Evolutionary conservation across 768 basidiomycete species (phyloP).

Genomic region (Gymnopilus dilepis): DNA sequence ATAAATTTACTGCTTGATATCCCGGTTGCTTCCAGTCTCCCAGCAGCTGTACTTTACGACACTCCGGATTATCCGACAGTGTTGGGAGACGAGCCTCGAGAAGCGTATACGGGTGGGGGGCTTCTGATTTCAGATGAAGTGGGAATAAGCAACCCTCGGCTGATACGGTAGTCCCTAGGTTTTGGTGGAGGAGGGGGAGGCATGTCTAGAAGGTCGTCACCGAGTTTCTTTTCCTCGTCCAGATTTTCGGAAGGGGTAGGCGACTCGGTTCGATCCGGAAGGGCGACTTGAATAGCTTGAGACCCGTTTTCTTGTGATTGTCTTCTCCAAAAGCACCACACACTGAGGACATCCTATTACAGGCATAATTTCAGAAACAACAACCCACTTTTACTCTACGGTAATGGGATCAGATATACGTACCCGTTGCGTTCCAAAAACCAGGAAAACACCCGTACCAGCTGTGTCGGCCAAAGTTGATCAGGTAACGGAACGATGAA

Average conservation of each 20-base stretch:
- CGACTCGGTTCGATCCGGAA: not conserved
- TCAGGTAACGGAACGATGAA: too few species aligned
- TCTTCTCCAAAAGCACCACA: slow-evolving; percentile 39
- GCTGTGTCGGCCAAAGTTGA: slow-evolving; percentile 24
- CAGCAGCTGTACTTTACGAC: not conserved
- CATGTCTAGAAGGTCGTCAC: not conserved
- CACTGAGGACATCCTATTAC: slow-evolving; percentile 36
- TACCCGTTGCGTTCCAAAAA: slow-evolving; percentile 43
- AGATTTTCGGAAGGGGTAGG: not conserved
- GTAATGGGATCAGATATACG: slow-evolving; percentile 12
- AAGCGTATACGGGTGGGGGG: not conserved
- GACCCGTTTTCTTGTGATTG: not conserved
- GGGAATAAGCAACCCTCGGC: not conserved
- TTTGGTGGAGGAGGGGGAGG: slow-evolving; percentile 18
- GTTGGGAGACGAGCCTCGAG: not conserved
- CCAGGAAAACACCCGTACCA: slow-evolving; percentile 40
- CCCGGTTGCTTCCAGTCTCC: too few species aligned
- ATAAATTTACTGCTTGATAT: too few species aligned
- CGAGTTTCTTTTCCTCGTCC: not conserved
- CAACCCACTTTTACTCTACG: not conserved
- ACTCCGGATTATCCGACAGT: not conserved
- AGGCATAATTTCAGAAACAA: not conserved
- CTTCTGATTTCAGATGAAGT: not conserved
- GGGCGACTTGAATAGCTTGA: not conserved
- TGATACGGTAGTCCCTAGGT: slow-evolving; percentile 12